phyloP scores from a whole-genome alignment of 257 asterid genomes.

The Marsdenia floribunda region DNA sequence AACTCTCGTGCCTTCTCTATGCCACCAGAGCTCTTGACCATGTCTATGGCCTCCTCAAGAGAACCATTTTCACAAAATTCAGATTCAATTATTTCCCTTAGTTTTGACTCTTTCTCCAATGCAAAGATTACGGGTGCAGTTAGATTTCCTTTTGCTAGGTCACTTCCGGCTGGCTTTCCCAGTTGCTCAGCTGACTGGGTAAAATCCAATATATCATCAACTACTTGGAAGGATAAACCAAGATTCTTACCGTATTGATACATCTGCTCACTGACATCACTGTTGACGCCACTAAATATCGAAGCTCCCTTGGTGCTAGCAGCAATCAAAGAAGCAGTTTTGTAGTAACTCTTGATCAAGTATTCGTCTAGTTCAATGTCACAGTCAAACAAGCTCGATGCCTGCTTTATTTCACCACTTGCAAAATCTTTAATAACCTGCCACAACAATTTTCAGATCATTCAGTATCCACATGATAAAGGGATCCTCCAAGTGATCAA shows the following conservation, averaged over 20 bases:
- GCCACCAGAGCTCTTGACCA: constrained; percentile 68
- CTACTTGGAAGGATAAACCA: constrained; percentile 86
- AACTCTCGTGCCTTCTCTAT: constrained; percentile 65
- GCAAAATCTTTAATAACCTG: constrained; percentile 98
- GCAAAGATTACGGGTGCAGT: constrained; percentile 91
- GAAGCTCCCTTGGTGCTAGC: constrained; percentile 95
- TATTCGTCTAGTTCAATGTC: constrained; percentile 79
- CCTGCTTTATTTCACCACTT: constrained; percentile 97
- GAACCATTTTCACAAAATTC: constrained; percentile 77
- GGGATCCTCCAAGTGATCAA: background rate
- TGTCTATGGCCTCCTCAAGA: constrained; percentile 66
- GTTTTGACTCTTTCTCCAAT: constrained; percentile 52
- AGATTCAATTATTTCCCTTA: constrained; percentile 73
- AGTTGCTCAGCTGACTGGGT: constrained; percentile 89
- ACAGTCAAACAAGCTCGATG: constrained; percentile 77
- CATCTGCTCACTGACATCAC: constrained; percentile 58
- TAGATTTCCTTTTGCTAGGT: constrained; percentile 71
- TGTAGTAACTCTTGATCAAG: constrained; percentile 83
- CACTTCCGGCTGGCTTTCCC: constrained; percentile 93
- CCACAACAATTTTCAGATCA: background rate
- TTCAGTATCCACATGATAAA: background rate
- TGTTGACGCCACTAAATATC: constrained; percentile 65
- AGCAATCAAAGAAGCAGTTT: constrained; percentile 89
- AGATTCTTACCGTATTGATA: constrained; percentile 84
- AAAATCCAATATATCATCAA: constrained; percentile 83